These are phyloP conservation scores for Glutinoglossum americanum DNA, from an alignment of 495 filamentous ascomycete species.

Conservation along the genomic window DNA sequence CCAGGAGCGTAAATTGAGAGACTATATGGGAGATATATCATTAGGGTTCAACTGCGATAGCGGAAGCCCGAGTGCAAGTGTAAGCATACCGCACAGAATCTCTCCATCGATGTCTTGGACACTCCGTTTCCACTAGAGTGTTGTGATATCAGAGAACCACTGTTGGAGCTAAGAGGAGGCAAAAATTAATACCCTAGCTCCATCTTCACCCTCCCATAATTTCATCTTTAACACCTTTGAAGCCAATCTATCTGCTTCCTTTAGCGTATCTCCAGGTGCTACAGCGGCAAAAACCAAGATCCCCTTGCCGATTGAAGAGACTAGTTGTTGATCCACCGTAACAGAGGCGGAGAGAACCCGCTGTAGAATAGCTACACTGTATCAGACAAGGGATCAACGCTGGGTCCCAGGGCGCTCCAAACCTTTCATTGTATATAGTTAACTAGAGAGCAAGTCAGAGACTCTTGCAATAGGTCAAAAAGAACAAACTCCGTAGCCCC, in stretches of 20 bases:
- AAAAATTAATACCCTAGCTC: conserved; percentile 25
- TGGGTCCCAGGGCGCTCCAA: neutral
- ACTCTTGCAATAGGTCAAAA: neutral
- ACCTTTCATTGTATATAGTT: conserved; percentile 1
- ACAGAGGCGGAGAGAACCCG: conserved; percentile 95
- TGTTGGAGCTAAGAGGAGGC: neutral
- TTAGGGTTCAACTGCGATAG: conserved; percentile 1
- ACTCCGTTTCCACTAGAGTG: conserved; percentile 61
- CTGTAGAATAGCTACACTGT: conserved; percentile 61
- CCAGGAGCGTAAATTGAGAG: conserved; percentile 94
- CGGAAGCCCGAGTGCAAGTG: neutral
- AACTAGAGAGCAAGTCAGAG: neutral
- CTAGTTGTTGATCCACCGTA: conserved; percentile 73
- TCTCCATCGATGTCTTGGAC: conserved; percentile 77
- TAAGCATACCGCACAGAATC: conserved; percentile 60
- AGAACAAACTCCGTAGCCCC: neutral
- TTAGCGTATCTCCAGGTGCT: conserved; percentile 71
- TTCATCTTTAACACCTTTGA: conserved; percentile 72
- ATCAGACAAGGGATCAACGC: neutral
- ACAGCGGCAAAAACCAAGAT: conserved; percentile 83
- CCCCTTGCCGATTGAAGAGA: conserved; percentile 78
- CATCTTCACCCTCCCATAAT: conserved; percentile 66
- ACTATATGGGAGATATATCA: conserved; percentile 27
- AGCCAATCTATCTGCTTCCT: conserved; percentile 67
- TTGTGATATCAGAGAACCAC: neutral